Base-by-base conservation (phyloP, 169 alveolate genomes). In the Sarcocystis neurona region DNA sequence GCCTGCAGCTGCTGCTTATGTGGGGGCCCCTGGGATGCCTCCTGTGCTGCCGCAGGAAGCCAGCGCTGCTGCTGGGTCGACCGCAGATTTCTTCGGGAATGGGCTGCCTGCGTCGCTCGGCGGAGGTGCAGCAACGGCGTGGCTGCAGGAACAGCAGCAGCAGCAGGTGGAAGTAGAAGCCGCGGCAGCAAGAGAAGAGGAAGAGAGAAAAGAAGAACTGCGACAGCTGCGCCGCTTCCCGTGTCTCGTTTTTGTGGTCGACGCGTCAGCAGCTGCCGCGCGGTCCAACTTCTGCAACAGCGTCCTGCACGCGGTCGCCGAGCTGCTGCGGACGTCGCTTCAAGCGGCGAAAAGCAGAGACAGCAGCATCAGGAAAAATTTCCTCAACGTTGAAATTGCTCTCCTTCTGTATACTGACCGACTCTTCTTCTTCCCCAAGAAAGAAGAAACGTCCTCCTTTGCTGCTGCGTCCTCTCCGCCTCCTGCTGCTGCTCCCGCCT, bases 191-290 rank as follows among this genome's bases (percentile, higher is more conserved):
- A 10, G 75, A n/a, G 75, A 63, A 72, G 82, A 15, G 41, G 58
- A 72, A 72, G n/a, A n/a, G n/a, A n/a, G n/a, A n/a, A n/a, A n/a
- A n/a, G 58, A 30, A 6, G 82, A 72, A 43, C 10, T 15, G 30
- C 39, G 46, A 6, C 58, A 39, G 47, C 82, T 72, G 6, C 53
- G 15, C 30, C 82, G 53, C 34, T 72, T 72, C 56, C 91, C 91
- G 0, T 87, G 91, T 46, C 50, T 87, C 39, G 87, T 87, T 44
- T 77, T 87, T n/a, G 91, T 87, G 39, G 23, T 87, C 39, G 91
- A 87, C 39, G 74, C 82, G 0, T 56, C 84, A 5, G 77, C 74
- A 0, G 79, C 91, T 20, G 82, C 87, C 23, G 32, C 77, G 80
- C 41, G 48, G 10, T 77, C 91, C 43, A 84, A 84, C 34, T 87